A percentile compares a stretch with the other conserved stretches of the same genome.
Evolutionary conservation across 202 grass and related monocot species (phyloP).

Genomic region (Bolboschoenoplectus hybrid): DNA sequence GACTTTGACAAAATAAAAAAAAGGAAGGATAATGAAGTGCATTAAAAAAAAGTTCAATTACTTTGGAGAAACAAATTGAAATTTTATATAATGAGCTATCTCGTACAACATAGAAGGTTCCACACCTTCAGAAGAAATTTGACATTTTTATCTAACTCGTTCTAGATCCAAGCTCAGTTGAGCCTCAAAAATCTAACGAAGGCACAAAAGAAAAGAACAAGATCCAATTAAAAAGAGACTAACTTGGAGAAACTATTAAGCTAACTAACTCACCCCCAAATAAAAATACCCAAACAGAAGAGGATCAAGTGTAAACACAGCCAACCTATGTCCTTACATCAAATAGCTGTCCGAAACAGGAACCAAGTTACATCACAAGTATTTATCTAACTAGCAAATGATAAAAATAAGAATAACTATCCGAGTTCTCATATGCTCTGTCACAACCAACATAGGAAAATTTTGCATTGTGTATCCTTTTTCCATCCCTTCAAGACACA

Average conservation of each 20-base stretch:
- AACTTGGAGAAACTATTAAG: not conserved
- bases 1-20: no score
- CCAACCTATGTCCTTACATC: conserved; percentile 10
- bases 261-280: conserved; percentile 18
- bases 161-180: not conserved
- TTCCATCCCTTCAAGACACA: conserved; percentile 25
- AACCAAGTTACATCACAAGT: conserved; percentile 19
- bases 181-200: not conserved
- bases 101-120: no score
- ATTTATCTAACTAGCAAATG: conserved; percentile 34
- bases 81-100: no score
- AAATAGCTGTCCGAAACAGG: conserved; percentile 12
- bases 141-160: not conserved
- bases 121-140: no score
- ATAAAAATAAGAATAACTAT: conserved; percentile 25
- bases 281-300: conserved; percentile 12
- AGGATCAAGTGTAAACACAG: conserved; percentile 3
- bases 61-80: no score
- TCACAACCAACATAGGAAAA: conserved; percentile 22
- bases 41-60: no score
- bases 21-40: no score
- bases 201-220: not conserved
- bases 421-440: conserved; percentile 13
- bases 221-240: not conserved
- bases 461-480: conserved; percentile 26